Base-by-base conservation (phyloP, 106 monocot genomes). In the Dactylorhiza incarnata region DNA sequence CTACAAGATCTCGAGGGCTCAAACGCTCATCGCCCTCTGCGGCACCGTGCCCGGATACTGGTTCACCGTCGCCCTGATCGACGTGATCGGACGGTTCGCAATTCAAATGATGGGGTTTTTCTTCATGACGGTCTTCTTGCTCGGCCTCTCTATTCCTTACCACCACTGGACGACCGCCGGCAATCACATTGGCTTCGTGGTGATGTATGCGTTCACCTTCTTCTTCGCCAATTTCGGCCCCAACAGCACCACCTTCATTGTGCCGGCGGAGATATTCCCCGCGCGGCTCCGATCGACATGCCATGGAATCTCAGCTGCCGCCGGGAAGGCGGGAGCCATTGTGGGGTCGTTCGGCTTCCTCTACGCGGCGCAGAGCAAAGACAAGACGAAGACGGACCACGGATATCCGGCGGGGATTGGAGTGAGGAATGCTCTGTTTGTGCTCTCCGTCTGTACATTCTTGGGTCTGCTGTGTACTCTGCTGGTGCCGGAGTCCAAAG, bases 41-140 rank as follows among this genome's bases (percentile, higher is more conserved):
- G 90, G 86, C 24, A 88, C 91, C 48, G 88, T 91, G 7, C 91
- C 91, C 4, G 91, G 91, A 0, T 91, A 91, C 80, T 91, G 91
- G 90, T 73, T 87, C 81, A 90, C 90, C 63, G 90, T 90, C 23
- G 87, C 81, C 0, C 67, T 90, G 14, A 88, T 91, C 74, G 91
- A 91, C 70, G 25, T 68, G 20, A 78, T 91, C 10, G 88, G 88
- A 0, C 63, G 90, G 20, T 87, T 83, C 79, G 56, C n/a, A 20
- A 91, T 91, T 65, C 91, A 91, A 48, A 20, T 78, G 1, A 68
- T 78, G 20, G 86, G 86, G 8, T 84, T 86, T 66, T 49, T 67
- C 10, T 50, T 84, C 25, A 81, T 74, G 77, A 79, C 81, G 14
- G 68, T 72, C 3, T 75, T 85, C 75, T 26, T 85, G 70, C 81